Conservation (phyloP, 768 basidiomycete species). For the Leccinum subtestaceum region DNA sequence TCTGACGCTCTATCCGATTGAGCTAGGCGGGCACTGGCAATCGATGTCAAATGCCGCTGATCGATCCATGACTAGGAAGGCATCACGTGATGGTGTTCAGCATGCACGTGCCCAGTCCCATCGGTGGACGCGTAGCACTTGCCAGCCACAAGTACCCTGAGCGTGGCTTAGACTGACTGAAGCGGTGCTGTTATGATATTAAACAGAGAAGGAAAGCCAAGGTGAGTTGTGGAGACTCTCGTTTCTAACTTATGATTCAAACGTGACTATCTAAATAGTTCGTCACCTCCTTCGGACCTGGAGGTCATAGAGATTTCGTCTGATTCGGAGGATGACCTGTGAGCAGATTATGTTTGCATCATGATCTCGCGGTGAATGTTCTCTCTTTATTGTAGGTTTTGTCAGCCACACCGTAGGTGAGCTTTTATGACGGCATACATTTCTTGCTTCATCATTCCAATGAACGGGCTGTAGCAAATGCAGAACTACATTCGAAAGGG, state of each 20-base stretch:
- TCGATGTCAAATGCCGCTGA: slow-evolving; percentile 22
- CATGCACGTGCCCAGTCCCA: slow-evolving; percentile 13
- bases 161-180: not conserved
- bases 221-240: slow-evolving; percentile 21
- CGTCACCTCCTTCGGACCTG: slow-evolving; percentile 2
- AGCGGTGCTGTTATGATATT: slow-evolving; percentile 30
- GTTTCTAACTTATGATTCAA: not conserved
- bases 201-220: slow-evolving; percentile 47
- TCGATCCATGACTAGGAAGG: slow-evolving; percentile 25
- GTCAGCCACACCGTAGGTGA: slow-evolving; percentile 11
- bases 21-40: slow-evolving; percentile 51
- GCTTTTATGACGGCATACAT: not conserved
- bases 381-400: slow-evolving; percentile 7
- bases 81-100: slow-evolving; percentile 18
- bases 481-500: not conserved
- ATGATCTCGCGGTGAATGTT: not conserved
- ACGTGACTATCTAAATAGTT: not conserved
- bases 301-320: slow-evolving; percentile 59
- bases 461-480: slow-evolving; percentile 6
- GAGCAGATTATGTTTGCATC: slow-evolving; percentile 9
- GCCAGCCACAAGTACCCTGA: no score
- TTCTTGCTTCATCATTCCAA: not conserved
- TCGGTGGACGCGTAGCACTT: no score
- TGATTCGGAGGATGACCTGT: slow-evolving; percentile 40
- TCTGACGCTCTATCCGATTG: slow-evolving; percentile 69